These are phyloP conservation scores for Xenosphaeropsis pyriputrescens DNA, from an alignment of 2,329 filamentous ascomycete species.

Conservation along the genomic window DNA sequence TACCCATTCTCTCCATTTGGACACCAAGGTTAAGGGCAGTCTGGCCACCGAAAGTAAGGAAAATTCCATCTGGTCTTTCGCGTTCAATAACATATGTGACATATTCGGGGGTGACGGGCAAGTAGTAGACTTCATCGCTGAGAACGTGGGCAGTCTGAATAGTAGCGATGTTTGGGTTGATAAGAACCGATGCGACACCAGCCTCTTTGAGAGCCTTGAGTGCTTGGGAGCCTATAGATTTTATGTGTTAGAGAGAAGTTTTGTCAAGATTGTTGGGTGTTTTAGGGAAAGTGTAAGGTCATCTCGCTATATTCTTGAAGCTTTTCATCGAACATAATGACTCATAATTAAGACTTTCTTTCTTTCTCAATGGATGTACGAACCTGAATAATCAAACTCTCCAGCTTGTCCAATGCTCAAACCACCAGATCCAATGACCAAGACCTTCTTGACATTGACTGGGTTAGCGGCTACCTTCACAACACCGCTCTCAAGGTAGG, in stretches of 20 bases:
- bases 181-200: constrained; percentile 77
- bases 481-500: constrained; percentile 78
- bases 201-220: constrained; percentile 95
- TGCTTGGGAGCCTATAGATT: constrained; percentile 67
- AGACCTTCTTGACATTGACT: constrained; percentile 89
- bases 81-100: constrained; percentile 95
- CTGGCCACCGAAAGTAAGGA: constrained; percentile 94
- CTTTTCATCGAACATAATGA: too few relatives aligned
- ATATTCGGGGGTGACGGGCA: constrained; percentile 95
- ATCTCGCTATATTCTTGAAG: too few relatives aligned
- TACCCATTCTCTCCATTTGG: constrained; percentile 88
- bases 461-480: constrained; percentile 63
- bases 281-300: too few relatives aligned
- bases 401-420: constrained; percentile 94
- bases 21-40: constrained; percentile 95
- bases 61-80: constrained; percentile 91
- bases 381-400: constrained; percentile 97
- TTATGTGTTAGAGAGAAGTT: neutral
- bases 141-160: constrained; percentile 96
- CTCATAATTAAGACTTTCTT: too few relatives aligned
- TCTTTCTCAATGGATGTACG: constrained; percentile 5
- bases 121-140: constrained; percentile 95
- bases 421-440: constrained; percentile 92
- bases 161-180: constrained; percentile 97
- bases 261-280: too few relatives aligned